Percentiles rank a stretch among this genome's conserved stretches.
Evolutionary conservation across 2,329 filamentous ascomycete genomes (phyloP).

Genomic region (Alternaria metachromatica): DNA sequence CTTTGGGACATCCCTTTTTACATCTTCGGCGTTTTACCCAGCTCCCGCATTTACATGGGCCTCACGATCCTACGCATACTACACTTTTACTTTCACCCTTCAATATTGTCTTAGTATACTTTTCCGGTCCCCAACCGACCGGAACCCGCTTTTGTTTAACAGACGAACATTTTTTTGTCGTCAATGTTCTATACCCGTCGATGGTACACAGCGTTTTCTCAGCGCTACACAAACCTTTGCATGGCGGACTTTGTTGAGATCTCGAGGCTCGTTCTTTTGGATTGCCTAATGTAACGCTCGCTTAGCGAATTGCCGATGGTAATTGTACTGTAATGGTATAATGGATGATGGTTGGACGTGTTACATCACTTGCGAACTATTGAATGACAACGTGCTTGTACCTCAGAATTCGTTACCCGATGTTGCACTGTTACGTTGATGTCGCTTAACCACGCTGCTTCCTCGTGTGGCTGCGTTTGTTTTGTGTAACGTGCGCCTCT

Average conservation of each 20-base stretch:
- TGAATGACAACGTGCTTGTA: background rate
- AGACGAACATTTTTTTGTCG: background rate
- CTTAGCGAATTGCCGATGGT: constrained; percentile 7
- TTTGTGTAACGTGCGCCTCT: background rate
- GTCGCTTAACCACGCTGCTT: constrained; percentile 11
- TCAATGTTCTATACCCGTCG: constrained; percentile 10
- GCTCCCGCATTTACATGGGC: constrained; percentile 24
- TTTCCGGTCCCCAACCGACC: background rate
- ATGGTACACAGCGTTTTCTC: constrained; percentile 4
- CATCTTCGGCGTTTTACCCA: constrained; percentile 17
- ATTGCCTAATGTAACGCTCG: constrained; percentile 15
- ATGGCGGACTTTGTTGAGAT: background rate
- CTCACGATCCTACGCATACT: constrained; percentile 28
- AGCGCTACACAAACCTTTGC: background rate
- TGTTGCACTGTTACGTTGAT: background rate
- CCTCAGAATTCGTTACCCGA: background rate
- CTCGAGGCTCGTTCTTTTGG: constrained; percentile 17
- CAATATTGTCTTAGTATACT: constrained; percentile 18
- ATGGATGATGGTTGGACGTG: constrained; percentile 1
- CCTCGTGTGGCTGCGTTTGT: constrained; percentile 11
- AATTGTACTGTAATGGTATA: constrained; percentile 35
- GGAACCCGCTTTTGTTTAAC: background rate
- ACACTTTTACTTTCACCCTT: constrained; percentile 14
- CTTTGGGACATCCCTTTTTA: constrained; percentile 10
- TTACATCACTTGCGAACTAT: background rate